A percentile compares a stretch with the other conserved stretches of the same genome.
These are phyloP conservation scores for Magnusiomyces suaveolens DNA, from an alignment of 1,139 yeast genomes.

Conservation along the genomic window DNA sequence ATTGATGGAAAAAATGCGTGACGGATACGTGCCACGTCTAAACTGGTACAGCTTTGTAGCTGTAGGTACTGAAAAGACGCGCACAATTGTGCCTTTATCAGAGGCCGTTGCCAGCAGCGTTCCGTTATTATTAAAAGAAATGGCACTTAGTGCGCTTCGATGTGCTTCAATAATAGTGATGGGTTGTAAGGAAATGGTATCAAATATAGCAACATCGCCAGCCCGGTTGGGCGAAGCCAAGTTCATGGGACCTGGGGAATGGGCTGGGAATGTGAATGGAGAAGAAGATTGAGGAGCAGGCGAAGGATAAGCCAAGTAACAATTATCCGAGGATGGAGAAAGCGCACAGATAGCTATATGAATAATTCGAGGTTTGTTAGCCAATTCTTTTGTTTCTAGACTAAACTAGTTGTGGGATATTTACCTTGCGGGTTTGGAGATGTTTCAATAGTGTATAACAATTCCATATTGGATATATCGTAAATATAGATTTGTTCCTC, in stretches of 20 bases:
- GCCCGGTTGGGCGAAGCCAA: conserved; percentile 33
- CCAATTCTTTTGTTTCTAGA: neutral
- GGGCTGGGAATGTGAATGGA: conserved; percentile 15
- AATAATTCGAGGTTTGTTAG: neutral
- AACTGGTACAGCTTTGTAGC: conserved; percentile 83
- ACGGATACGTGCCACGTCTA: conserved; percentile 89
- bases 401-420: neutral
- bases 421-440: conserved; percentile 52
- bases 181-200: conserved; percentile 69
- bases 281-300: conserved; percentile 44
- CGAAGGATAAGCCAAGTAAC: conserved; percentile 79
- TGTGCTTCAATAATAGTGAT: conserved; percentile 89
- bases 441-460: conserved; percentile 81
- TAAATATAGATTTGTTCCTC: conserved; percentile 83
- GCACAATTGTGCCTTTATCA: conserved; percentile 85
- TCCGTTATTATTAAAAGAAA: conserved; percentile 74
- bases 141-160: conserved; percentile 70
- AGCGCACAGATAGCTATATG: conserved; percentile 43
- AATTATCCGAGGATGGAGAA: conserved; percentile 54
- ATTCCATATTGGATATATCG: conserved; percentile 78
- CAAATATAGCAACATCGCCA: conserved; percentile 86
- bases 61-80: conserved; percentile 76
- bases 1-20: conserved; percentile 72
- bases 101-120: conserved; percentile 83
- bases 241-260: conserved; percentile 17